Evolutionary conservation across 2,329 filamentous ascomycete species (phyloP).

Genomic region (Fusarium concolor): DNA sequence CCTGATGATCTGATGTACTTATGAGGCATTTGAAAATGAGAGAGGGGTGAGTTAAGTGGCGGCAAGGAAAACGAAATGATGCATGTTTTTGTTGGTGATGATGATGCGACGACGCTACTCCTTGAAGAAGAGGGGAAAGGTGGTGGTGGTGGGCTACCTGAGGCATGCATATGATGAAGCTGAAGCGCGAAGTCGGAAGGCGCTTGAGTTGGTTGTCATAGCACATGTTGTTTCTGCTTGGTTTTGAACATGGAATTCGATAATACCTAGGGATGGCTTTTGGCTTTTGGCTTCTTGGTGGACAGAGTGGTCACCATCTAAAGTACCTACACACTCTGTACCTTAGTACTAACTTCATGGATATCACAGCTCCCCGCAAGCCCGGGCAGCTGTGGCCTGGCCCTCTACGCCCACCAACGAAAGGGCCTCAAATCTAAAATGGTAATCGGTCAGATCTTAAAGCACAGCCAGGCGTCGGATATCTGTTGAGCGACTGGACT

Average conservation of each 20-base stretch:
- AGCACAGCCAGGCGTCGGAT: background rate
- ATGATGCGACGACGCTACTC: conserved; percentile 23
- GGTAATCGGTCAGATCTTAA: conserved; percentile 22
- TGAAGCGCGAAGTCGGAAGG: conserved; percentile 3
- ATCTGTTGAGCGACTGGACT: background rate
- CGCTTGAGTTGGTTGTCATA: background rate
- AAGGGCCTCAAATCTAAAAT: conserved; percentile 27
- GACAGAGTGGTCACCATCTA: background rate
- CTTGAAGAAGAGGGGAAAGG: background rate
- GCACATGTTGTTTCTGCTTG: background rate
- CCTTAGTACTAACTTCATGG: too few relatives aligned
- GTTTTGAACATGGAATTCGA: background rate
- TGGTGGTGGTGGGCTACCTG: conserved; percentile 8
- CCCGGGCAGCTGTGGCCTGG: background rate
- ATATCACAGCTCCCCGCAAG: background rate
- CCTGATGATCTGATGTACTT: conserved; percentile 19
- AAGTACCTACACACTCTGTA: background rate
- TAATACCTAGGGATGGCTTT: background rate
- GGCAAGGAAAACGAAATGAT: conserved; percentile 3
- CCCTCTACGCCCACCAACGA: background rate
- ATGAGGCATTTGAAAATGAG: background rate
- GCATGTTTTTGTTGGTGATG: conserved; percentile 23
- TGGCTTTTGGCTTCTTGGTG: background rate
- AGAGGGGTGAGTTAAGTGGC: conserved; percentile 31
- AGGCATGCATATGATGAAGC: background rate